Base-by-base conservation (phyloP, 805 yeast species). In the Wickerhamomyces ciferrii region DNA sequence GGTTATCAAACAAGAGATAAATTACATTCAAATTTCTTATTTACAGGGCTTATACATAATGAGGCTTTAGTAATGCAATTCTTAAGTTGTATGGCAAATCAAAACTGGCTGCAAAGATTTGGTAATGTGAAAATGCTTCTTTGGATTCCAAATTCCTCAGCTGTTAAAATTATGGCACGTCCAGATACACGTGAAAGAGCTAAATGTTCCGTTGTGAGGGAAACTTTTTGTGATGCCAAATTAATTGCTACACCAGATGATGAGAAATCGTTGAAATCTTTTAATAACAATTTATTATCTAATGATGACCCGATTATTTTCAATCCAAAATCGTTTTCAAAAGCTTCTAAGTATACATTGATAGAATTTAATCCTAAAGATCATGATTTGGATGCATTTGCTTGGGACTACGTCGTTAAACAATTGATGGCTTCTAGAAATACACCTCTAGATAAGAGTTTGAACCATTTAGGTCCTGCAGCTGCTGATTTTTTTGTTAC, bases 1-100 rank as follows among this genome's bases (percentile, higher is more conserved):
- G 62, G 53, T 11, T 51, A 45, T 4, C 64, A 67, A 48, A 41
- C 63, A 5, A 57, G 75, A 38, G 68, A 66, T 51, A 61, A 67
- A 17, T 60, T 82, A 18, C 79, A 84, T 61, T 68, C 76, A 46
- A 74, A 74, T 46, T 69, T 86, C 23, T 63, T 87, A 31, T 69
- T 81, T 29, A 66, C 81, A 6, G 91, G 82, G 2, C 79, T 83
- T 56, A 67, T 84, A 25, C 59, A 68, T 9, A 86, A 85, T 13
- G 94, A 84, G 59, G 80, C 84, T 43, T 72, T 87, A 17, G 62
- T 85, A 23, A 81, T 85, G 47, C 96, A 88, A 65, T 85, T 89
- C 81, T 62, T 85, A 29, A 76, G 75, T 49, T 85, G 95, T 63
- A 68, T 83, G 25, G 81, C 77, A 0, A 74, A 83, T 59, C 70